Percentiles rank a stretch among this genome's conserved stretches.
Evolutionary conservation across 2,329 filamentous ascomycete species (phyloP).

Genomic region (Arthrobotrys musiformis): DNA sequence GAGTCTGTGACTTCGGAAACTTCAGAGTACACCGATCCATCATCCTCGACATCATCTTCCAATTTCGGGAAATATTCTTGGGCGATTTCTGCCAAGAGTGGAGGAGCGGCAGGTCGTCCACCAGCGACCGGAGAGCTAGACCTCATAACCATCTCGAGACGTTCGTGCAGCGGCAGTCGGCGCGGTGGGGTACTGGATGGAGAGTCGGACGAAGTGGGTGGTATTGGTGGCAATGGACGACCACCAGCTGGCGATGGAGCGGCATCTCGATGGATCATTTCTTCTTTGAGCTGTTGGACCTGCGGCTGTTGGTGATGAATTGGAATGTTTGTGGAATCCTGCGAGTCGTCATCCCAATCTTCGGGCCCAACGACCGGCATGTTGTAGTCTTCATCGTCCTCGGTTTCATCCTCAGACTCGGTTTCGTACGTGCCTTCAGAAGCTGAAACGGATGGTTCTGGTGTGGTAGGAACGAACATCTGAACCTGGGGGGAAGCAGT

Average conservation of each 20-base stretch:
- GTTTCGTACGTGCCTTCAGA: slow-evolving; percentile 88
- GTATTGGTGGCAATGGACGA: slow-evolving; percentile 86
- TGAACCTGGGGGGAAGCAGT: slow-evolving; percentile 93
- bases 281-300: slow-evolving; percentile 66
- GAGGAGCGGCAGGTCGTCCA: slow-evolving; percentile 59
- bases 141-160: slow-evolving; percentile 67
- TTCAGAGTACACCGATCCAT: too few species aligned
- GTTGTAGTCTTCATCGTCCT: slow-evolving; percentile 69
- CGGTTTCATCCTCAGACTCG: slow-evolving; percentile 75
- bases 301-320: slow-evolving; percentile 75
- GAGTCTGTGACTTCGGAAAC: slow-evolving; percentile 44
- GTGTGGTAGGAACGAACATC: slow-evolving; percentile 97
- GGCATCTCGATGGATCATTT: slow-evolving; percentile 24
- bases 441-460: slow-evolving; percentile 91
- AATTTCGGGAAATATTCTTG: slow-evolving; percentile 65
- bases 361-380: slow-evolving; percentile 97
- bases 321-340: slow-evolving; percentile 75
- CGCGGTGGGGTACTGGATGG: slow-evolving; percentile 31
- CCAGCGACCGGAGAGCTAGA: slow-evolving; percentile 72
- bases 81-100: slow-evolving; percentile 26
- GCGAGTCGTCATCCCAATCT: slow-evolving; percentile 72
- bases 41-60: slow-evolving; percentile 61
- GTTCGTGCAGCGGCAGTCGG: slow-evolving; percentile 57
- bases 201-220: slow-evolving; percentile 67
- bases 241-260: slow-evolving; percentile 61